Conservation (phyloP, 331 rosid species). For the Arachis monticola region DNA sequence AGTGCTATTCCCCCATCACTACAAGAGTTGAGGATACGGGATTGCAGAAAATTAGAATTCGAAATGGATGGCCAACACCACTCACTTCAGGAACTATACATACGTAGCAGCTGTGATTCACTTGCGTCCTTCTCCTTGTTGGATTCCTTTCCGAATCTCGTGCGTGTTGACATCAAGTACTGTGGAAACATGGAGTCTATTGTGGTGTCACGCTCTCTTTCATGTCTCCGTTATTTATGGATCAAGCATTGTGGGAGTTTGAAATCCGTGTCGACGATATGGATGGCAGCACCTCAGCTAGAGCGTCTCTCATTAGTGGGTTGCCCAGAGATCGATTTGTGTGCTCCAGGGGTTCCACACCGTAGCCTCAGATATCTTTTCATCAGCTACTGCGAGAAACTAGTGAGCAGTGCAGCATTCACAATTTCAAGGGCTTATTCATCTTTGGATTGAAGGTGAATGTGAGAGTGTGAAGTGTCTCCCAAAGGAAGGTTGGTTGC, state of each 20-base stretch:
- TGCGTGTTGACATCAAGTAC: rapidly evolving
- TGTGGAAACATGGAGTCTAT: background rate
- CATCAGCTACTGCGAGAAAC: background rate
- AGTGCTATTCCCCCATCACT: background rate
- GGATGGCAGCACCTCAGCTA: background rate
- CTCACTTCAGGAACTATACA: background rate
- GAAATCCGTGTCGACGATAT: background rate
- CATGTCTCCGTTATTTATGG: background rate
- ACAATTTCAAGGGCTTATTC: background rate
- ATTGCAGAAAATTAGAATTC: background rate
- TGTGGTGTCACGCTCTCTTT: background rate
- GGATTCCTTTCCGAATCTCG: background rate
- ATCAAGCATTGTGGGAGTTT: background rate
- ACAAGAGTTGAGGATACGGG: background rate
- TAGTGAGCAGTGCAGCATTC: background rate
- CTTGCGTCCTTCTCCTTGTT: background rate
- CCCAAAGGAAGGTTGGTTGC: background rate
- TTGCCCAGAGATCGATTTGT: background rate
- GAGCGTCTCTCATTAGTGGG: background rate
- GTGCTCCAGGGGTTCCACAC: background rate
- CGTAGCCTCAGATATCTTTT: background rate
- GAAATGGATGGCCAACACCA: background rate
- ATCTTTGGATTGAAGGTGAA: too few relatives aligned
- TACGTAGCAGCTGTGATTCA: background rate
- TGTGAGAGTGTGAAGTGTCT: background rate